phyloP scores from a whole-genome alignment of 129 eudicot genomes.

The Oenanthe sinensis region DNA sequence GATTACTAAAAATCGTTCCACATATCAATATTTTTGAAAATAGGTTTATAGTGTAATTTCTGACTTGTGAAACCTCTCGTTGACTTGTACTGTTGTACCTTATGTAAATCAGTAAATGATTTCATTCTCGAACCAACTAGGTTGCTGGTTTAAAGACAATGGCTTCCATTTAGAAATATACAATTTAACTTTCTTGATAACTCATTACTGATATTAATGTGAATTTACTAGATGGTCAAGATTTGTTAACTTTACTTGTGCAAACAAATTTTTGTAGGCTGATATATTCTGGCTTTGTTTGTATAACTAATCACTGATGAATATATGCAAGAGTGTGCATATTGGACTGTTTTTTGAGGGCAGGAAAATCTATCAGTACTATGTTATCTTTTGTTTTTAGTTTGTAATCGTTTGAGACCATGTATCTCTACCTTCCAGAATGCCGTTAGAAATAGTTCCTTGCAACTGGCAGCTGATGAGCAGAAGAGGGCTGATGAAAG shows the following conservation, averaged over 20 bases:
- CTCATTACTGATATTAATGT: not conserved
- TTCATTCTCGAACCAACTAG: not conserved
- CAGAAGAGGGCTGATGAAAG: conserved; percentile 77
- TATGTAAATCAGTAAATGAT: not conserved
- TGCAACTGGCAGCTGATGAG: conserved; percentile 66
- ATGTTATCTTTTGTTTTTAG: not conserved
- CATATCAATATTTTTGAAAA: not conserved
- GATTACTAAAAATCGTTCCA: not conserved
- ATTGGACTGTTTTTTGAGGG: not conserved
- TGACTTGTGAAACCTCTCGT: not conserved
- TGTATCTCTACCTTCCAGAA: conserved; percentile 36
- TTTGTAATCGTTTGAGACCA: not conserved
- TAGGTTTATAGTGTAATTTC: not conserved
- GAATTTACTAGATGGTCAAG: not conserved
- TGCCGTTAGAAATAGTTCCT: conserved; percentile 44
- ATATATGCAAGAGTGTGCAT: conserved; percentile 3
- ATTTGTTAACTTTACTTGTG: not conserved
- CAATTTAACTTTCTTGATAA: no score
- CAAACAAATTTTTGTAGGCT: not conserved
- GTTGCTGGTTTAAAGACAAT: not conserved
- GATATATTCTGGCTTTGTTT: not conserved
- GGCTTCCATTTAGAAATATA: not conserved
- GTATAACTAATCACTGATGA: not conserved
- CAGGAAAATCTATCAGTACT: not conserved
- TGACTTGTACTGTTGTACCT: not conserved